Base-by-base conservation (phyloP, 2,329 filamentous ascomycete genomes). In the Passalora sequoiae region DNA sequence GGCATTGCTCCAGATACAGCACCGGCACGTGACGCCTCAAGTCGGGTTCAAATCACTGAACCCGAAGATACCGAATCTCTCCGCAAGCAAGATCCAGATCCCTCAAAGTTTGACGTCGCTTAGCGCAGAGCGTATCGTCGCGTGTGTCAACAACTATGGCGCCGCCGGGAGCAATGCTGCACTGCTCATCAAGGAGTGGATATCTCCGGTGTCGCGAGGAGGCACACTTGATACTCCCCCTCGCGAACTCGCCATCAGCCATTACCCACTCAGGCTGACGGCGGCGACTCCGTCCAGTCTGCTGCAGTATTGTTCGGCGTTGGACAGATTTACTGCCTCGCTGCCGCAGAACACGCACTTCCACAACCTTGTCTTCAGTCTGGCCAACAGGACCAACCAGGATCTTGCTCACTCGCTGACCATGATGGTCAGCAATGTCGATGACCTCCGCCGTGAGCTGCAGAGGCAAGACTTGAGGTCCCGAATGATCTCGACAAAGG, bases 131-230 rank as follows among this genome's bases (percentile, higher is more conserved):
- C 22, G 22, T 6, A 38, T 36, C 13, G 38, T 37, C 12, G 47
- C 40, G 17, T 43, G 41, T 7, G 33, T 69, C 20, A 68, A 68
- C 54, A 68, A 64, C 42, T 69, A 67, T 42, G 53, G 59, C 16
- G 66, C 66, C 6, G 56, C 64, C 6, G 65, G 66, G 6, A 62
- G 63, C 8, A 68, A 69, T 36, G 45, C 42, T n/a, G 25, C 39
- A 15, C 9, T 47, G 15, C n/a, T n/a, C n/a, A n/a, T n/a, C n/a
- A n/a, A n/a, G n/a, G n/a, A n/a, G n/a, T n/a, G n/a, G n/a, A n/a
- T n/a, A n/a, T n/a, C n/a, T n/a, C n/a, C n/a, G n/a, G n/a, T n/a
- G n/a, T n/a, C n/a, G n/a, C n/a, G n/a, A n/a, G n/a, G n/a, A n/a
- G n/a, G n/a, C n/a, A n/a, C n/a, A n/a, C n/a, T n/a, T n/a, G n/a